phyloP scores from a whole-genome alignment of 83 land plant species.

The Picea abies region DNA sequence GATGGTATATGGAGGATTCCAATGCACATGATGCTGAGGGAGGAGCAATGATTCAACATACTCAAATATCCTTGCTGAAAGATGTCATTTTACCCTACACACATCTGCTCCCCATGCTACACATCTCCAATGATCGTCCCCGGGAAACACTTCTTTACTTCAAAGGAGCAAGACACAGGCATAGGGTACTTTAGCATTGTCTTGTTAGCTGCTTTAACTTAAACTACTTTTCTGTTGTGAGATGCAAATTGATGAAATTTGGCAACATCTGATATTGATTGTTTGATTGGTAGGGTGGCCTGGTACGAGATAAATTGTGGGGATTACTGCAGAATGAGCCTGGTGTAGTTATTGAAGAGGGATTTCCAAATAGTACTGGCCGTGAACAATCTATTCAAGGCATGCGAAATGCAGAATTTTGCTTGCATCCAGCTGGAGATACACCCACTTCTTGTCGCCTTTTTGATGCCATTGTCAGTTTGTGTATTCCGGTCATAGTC shows the following conservation, averaged over 20 bases:
- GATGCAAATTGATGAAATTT: background rate
- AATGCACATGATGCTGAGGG: constrained; percentile 37
- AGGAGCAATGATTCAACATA: constrained; percentile 61
- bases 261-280: background rate
- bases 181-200: constrained; percentile 44
- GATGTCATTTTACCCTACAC: constrained; percentile 92
- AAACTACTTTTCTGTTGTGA: background rate
- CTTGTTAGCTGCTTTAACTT: too few species aligned
- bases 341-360: constrained; percentile 80
- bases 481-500: constrained; percentile 89
- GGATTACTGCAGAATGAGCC: constrained; percentile 63
- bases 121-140: constrained; percentile 40
- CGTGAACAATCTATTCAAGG: constrained; percentile 80
- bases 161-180: constrained; percentile 89
- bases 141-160: constrained; percentile 70
- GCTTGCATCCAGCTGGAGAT: constrained; percentile 95
- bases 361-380: constrained; percentile 88
- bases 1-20: constrained; percentile 79
- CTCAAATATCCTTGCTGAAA: constrained; percentile 80
- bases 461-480: constrained; percentile 87
- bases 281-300: constrained; percentile 62
- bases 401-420: constrained; percentile 82
- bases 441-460: constrained; percentile 94
- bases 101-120: constrained; percentile 78
- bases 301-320: constrained; percentile 90